Percentiles rank a stretch among this genome's conserved stretches.
phyloP scores from a whole-genome alignment of 306 rosid genomes.

The Arachis stenosperma region DNA sequence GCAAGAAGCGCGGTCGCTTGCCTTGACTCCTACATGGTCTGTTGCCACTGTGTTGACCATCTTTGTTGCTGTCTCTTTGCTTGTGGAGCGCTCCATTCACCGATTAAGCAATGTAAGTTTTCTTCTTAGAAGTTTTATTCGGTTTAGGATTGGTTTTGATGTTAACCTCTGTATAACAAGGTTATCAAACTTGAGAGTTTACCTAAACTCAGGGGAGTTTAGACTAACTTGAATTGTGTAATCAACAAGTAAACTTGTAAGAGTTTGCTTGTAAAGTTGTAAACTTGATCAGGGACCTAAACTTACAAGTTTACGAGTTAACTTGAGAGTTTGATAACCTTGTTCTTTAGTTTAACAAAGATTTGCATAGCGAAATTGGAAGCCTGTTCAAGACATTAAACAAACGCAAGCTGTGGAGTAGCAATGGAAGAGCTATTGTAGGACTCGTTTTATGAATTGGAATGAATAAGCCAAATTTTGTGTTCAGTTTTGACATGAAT shows the following conservation, averaged over 20 bases:
- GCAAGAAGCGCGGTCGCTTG: conserved; percentile 78
- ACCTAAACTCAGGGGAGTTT: too few relatives aligned
- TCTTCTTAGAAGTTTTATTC: conserved; percentile 28
- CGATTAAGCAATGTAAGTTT: conserved; percentile 53
- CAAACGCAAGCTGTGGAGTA: conserved; percentile 10
- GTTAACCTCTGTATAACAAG: neutral
- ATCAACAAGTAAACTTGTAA: too few relatives aligned
- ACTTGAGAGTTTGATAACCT: too few relatives aligned
- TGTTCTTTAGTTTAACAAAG: neutral
- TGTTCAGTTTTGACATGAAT: conserved; percentile 29
- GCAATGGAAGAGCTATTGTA: neutral
- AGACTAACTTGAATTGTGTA: too few relatives aligned
- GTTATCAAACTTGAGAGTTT: too few relatives aligned
- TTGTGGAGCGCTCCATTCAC: conserved; percentile 93
- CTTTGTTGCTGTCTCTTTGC: conserved; percentile 87
- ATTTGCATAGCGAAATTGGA: conserved; percentile 19
- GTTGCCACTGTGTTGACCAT: conserved; percentile 91
- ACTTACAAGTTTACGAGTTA: too few relatives aligned
- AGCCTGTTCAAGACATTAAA: conserved; percentile 28
- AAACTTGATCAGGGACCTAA: too few relatives aligned
- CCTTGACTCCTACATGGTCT: conserved; percentile 99
- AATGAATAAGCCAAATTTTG: conserved; percentile 14
- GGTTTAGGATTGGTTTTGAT: conserved; percentile 11
- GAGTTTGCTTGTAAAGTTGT: too few relatives aligned
- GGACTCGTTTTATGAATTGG: conserved; percentile 17